Evolutionary conservation across 148 eudicot species (phyloP).

Genomic region (Talinum fruticosum): DNA sequence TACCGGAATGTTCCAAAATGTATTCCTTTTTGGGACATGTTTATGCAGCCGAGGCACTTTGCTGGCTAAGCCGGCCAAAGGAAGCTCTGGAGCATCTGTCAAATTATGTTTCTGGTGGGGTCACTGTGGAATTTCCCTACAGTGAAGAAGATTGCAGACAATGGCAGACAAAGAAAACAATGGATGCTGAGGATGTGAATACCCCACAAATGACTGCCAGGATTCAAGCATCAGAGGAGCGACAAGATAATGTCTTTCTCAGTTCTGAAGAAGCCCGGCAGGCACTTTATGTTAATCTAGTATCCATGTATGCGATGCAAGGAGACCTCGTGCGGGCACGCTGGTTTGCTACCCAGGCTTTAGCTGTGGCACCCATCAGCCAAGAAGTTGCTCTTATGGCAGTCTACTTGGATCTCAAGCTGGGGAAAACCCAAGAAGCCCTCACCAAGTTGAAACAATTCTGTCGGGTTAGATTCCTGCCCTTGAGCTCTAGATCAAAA

Average conservation of each 20-base stretch:
- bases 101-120: slow-evolving; percentile 47
- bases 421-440: slow-evolving; percentile 58
- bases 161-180: slow-evolving; percentile 49
- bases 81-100: slow-evolving; percentile 80
- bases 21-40: slow-evolving; percentile 59
- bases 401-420: slow-evolving; percentile 63
- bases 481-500: slow-evolving; percentile 36
- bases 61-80: slow-evolving; percentile 65
- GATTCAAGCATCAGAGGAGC: slow-evolving; percentile 31
- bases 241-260: slow-evolving; percentile 38
- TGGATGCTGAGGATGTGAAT: slow-evolving; percentile 57
- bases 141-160: slow-evolving; percentile 66
- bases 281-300: slow-evolving; percentile 58
- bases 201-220: slow-evolving; percentile 27
- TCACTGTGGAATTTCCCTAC: slow-evolving; percentile 56
- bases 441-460: slow-evolving; percentile 58
- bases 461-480: slow-evolving; percentile 52
- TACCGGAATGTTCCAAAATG: slow-evolving; percentile 64
- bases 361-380: slow-evolving; percentile 50
- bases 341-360: slow-evolving; percentile 42
- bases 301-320: slow-evolving; percentile 50
- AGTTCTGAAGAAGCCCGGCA: slow-evolving; percentile 81
- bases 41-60: slow-evolving; percentile 87
- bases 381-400: slow-evolving; percentile 65
- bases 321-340: slow-evolving; percentile 75